Conservation (phyloP, 768 basidiomycete genomes). For the Lactarius tabidus region DNA sequence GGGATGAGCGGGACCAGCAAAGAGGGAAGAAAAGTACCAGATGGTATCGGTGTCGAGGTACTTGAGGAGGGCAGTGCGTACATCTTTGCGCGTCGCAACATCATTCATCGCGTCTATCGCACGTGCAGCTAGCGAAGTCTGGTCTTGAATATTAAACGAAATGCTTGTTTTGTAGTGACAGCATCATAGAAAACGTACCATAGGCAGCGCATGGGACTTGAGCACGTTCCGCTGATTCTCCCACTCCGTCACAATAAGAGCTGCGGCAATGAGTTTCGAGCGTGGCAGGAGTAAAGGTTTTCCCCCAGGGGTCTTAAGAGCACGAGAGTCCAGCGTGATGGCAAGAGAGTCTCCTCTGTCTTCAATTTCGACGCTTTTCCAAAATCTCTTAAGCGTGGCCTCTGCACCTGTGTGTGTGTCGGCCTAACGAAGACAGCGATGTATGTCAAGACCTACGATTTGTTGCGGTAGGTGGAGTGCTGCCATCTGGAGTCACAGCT, state of each 20-base stretch:
- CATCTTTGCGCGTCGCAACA: constrained; percentile 50
- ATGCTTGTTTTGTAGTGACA: constrained; percentile 5
- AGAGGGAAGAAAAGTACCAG: constrained; percentile 47
- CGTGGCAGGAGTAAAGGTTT: constrained; percentile 66
- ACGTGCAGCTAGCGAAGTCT: constrained; percentile 91
- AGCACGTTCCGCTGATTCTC: constrained; percentile 83
- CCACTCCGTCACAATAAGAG: constrained; percentile 94
- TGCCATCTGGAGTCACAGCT: constrained; percentile 32
- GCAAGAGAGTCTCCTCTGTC: constrained; percentile 47
- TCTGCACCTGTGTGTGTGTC: constrained; percentile 62
- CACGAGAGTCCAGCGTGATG: constrained; percentile 76
- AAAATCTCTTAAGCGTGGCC: constrained; percentile 83
- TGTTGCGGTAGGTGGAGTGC: constrained; percentile 52
- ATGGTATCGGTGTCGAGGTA: constrained; percentile 96
- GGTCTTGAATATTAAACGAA: constrained; percentile 6
- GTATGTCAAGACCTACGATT: constrained; percentile 47
- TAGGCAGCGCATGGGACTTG: constrained; percentile 87
- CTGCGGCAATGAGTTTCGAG: constrained; percentile 66
- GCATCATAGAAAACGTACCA: constrained; percentile 48
- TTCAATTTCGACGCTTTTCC: constrained; percentile 86
- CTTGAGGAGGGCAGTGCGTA: constrained; percentile 63
- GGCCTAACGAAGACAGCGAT: neutral
- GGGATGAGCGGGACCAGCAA: neutral
- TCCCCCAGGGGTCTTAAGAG: constrained; percentile 88
- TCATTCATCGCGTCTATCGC: constrained; percentile 79